Conservation (phyloP, 495 filamentous ascomycete species). For the Trichoderma orchidacearum region DNA sequence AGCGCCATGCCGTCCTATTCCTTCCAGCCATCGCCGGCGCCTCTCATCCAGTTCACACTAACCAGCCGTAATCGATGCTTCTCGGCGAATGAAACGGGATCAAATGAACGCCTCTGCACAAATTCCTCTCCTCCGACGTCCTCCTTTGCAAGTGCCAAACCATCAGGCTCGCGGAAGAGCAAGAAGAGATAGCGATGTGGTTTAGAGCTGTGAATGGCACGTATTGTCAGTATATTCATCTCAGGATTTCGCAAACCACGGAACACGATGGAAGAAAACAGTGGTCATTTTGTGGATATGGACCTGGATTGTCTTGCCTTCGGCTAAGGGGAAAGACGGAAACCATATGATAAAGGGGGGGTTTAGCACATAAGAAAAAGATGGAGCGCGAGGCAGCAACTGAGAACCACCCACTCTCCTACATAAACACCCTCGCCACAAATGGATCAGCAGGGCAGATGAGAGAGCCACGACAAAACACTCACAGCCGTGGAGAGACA, state of each 20-base stretch:
- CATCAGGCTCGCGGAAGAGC: slow-evolving; percentile 11
- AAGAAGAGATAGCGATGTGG: slow-evolving; percentile 16
- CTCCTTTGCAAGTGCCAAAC: slow-evolving; percentile 4
- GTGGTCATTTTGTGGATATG: not conserved
- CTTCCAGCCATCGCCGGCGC: slow-evolving; percentile 14
- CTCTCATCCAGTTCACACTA: slow-evolving; percentile 14
- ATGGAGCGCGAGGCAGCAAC: not conserved
- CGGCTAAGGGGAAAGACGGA: not conserved
- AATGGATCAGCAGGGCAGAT: not conserved
- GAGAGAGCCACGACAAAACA: too few species aligned
- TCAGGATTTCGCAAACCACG: not conserved
- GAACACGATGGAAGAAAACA: not conserved
- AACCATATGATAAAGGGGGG: not conserved
- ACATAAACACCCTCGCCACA: not conserved
- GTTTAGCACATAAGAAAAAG: too few species aligned
- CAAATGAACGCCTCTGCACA: slow-evolving; percentile 12
- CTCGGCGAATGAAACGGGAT: slow-evolving; percentile 9
- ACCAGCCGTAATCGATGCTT: slow-evolving; percentile 11
- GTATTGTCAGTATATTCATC: not conserved
- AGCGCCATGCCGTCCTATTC: slow-evolving; percentile 2
- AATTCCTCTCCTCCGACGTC: slow-evolving; percentile 18
- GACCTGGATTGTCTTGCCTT: too few species aligned
- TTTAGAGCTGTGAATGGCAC: slow-evolving; percentile 8
- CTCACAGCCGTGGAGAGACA: not conserved
- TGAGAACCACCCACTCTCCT: not conserved